A percentile compares a stretch with the other conserved stretches of the same genome.
phyloP scores from a whole-genome alignment of 2,329 filamentous ascomycete genomes.

The Verticillium alfalfae region DNA sequence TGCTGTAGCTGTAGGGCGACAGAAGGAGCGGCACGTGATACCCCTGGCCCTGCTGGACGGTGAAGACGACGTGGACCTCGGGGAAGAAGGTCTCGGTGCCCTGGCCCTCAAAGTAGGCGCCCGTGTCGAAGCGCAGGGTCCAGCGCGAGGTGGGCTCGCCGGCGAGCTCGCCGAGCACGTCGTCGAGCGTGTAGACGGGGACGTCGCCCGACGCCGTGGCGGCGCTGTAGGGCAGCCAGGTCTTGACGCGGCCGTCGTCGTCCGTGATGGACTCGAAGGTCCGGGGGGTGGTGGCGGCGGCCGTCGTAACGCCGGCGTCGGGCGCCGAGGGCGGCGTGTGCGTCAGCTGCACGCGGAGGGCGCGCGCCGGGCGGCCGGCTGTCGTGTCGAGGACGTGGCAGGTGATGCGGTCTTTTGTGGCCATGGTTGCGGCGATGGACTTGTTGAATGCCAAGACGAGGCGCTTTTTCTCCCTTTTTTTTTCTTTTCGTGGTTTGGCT shows the following conservation, averaged over 20 bases:
- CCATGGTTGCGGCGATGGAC: not conserved
- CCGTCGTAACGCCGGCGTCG: slow-evolving; percentile 19
- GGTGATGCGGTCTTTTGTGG: slow-evolving; percentile 62
- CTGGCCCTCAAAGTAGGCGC: slow-evolving; percentile 63
- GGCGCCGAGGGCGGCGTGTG: slow-evolving; percentile 25
- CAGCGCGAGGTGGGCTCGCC: slow-evolving; percentile 48
- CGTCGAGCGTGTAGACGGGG: slow-evolving; percentile 51
- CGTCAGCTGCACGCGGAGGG: slow-evolving; percentile 62
- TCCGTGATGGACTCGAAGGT: slow-evolving; percentile 66
- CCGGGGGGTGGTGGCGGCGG: slow-evolving; percentile 22
- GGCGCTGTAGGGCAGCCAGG: slow-evolving; percentile 59
- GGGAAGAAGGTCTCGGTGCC: slow-evolving; percentile 59
- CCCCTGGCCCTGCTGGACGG: slow-evolving; percentile 53
- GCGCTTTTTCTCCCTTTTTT: too few relatives aligned
- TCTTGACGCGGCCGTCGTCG: slow-evolving; percentile 66
- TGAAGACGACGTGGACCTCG: slow-evolving; percentile 49
- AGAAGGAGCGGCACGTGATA: slow-evolving; percentile 77
- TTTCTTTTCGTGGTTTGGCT: too few relatives aligned
- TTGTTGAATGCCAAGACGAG: not conserved
- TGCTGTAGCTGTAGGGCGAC: slow-evolving; percentile 76
- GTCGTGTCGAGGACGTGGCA: slow-evolving; percentile 84
- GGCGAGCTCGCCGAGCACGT: slow-evolving; percentile 41
- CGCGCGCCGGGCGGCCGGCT: slow-evolving; percentile 61
- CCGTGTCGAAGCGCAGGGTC: slow-evolving; percentile 69
- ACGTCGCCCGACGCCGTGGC: slow-evolving; percentile 47